phyloP scores from a whole-genome alignment of 2,329 filamentous ascomycete species.

The Colletotrichum sp. region DNA sequence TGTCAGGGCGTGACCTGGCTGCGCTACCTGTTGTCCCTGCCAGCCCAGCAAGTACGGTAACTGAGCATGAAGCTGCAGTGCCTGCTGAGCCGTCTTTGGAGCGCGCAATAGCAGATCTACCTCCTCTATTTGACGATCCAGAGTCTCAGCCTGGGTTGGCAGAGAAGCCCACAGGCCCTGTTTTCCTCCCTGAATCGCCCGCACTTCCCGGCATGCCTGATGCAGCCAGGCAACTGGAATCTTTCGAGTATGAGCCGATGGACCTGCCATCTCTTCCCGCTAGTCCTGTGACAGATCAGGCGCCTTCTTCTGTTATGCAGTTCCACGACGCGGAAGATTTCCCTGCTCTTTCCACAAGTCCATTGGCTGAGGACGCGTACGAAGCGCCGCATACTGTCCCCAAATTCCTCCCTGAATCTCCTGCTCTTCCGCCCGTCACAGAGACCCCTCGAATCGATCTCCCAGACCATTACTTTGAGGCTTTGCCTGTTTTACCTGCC shows the following conservation, averaged over 20 bases:
- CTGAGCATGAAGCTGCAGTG: neutral
- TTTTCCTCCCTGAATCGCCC: neutral
- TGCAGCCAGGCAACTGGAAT: neutral
- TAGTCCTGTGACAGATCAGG: neutral
- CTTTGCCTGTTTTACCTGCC: conserved; percentile 1
- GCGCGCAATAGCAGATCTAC: neutral
- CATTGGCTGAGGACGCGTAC: neutral
- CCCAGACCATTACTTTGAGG: neutral
- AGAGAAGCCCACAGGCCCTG: neutral
- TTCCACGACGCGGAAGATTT: neutral
- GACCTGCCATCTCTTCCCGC: conserved; percentile 1
- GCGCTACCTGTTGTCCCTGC: conserved; percentile 8
- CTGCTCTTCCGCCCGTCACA: neutral
- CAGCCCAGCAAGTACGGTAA: neutral
- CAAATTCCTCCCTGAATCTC: neutral
- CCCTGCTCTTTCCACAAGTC: neutral
- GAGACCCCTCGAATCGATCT: neutral
- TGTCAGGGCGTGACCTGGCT: neutral
- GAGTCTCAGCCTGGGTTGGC: neutral
- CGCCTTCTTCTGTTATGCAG: neutral
- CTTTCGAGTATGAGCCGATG: neutral
- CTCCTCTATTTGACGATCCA: conserved; percentile 13
- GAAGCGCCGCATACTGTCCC: neutral
- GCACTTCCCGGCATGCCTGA: neutral
- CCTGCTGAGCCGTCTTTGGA: neutral